A percentile compares a stretch with the other conserved stretches of the same genome.
Conservation (phyloP, 306 rosid species). For the Inga oerstediana region DNA sequence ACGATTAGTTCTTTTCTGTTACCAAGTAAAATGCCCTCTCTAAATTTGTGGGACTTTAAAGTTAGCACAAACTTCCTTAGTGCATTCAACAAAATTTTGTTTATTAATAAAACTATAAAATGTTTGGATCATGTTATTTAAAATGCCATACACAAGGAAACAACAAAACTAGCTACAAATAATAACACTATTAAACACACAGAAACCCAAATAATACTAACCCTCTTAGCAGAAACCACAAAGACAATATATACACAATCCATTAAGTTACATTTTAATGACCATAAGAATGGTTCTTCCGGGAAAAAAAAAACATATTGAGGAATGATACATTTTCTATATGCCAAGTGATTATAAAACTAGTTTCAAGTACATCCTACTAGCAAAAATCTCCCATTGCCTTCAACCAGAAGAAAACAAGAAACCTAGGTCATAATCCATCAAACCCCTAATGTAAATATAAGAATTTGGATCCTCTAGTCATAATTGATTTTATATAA, state of each 20-base stretch:
- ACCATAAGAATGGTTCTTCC: background rate
- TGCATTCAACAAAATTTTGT: background rate
- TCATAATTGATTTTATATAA: background rate
- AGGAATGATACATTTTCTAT: background rate
- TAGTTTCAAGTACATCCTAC: constrained; percentile 19
- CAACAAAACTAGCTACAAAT: background rate
- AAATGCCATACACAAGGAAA: too few species aligned
- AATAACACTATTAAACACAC: background rate
- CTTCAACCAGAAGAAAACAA: background rate
- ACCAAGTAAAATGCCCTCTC: too few species aligned
- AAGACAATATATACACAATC: background rate
- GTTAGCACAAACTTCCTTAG: too few species aligned
- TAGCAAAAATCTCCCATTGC: constrained; percentile 7
- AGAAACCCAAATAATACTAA: background rate
- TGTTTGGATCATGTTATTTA: too few species aligned
- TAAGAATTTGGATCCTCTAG: background rate
- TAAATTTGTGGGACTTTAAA: too few species aligned
- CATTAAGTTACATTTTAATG: background rate
- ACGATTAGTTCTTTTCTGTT: too few species aligned
- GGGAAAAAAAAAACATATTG: background rate
- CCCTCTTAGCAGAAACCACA: background rate
- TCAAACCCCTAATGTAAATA: constrained; percentile 16
- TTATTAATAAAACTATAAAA: too few species aligned
- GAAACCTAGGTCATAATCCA: background rate
- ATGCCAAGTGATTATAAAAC: background rate